Evolutionary conservation across 805 yeast species (phyloP), one percentile per base, ranked within the genome.

Genomic region (Zygoascus biomembranicola): DNA sequence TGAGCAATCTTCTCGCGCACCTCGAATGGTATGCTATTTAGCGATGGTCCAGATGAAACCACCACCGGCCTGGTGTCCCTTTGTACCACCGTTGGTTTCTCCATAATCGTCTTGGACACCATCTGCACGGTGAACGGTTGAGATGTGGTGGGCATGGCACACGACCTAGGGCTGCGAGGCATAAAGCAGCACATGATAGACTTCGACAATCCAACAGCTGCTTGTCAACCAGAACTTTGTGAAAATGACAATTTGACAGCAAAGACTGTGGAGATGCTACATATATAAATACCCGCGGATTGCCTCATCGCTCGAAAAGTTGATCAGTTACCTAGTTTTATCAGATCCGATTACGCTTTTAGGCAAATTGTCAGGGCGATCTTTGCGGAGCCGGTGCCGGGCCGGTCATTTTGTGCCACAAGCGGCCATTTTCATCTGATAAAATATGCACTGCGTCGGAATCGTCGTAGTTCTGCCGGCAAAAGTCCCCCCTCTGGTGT

Each of bases 1-100:
- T 59, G 57, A 13, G 68, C 61, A 10, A 68, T 62, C 28, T 35
- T 44, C 11, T 51, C 58, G 18, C 65, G 47, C 4, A 68, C 47
- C 51, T 67, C 69, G 31, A 57, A 57, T 0, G 71, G 71, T 2
- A 68, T 23, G 28, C 53, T 4, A 51, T 44, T 23, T 6, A 23
- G 28, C 28, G 28, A 6, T 6, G 28, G 28, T 23, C 28, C 28
- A 23, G 42, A 5, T 14, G n/a, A 14, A 4, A 5, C 18, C 42
- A 37, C 18, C n/a, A 8, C 18, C 42, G 5, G 8, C 42, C 3
- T 37, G n/a, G n/a, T 5, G 42, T 16, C 42, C 3, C 8, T 16
- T 37, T 14, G 8, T 37, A 14, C 18, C 4, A 14, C 18, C 42
- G 42, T 37, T 37, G 18, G 8, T 16, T 37, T 16, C 18, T 16